These are phyloP conservation scores for Dalbergia cultrata DNA, from an alignment of 306 rosid species.

Conservation along the genomic window DNA sequence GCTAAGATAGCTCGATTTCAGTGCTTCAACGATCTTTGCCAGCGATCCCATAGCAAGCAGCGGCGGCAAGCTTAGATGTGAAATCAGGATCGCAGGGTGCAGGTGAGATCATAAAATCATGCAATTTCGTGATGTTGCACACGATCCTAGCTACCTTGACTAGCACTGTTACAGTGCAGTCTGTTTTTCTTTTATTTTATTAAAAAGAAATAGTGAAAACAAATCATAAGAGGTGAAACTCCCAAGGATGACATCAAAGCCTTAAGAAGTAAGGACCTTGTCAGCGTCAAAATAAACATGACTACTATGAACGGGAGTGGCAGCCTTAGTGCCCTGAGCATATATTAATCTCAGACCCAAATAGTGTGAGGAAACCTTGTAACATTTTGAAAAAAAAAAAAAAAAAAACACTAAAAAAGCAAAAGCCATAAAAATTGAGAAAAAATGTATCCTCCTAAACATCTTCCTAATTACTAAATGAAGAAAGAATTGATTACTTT, in stretches of 20 bases:
- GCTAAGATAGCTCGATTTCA: too few relatives aligned
- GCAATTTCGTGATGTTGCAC: too few relatives aligned
- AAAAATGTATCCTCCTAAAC: too few relatives aligned
- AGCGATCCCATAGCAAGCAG: too few relatives aligned
- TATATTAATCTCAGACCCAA: slow-evolving; percentile 10
- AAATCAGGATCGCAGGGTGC: too few relatives aligned
- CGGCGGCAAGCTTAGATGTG: too few relatives aligned
- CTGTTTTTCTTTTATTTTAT: background rate
- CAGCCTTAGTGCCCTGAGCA: background rate
- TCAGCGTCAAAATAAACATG: slow-evolving; percentile 16
- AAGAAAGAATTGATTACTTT: too few relatives aligned
- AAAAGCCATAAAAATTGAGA: background rate
- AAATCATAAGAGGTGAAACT: slow-evolving; percentile 2
- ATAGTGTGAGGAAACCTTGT: background rate
- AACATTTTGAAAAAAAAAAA: background rate
- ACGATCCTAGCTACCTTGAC: background rate
- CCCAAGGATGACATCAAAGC: slow-evolving; percentile 14
- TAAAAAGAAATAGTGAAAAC: background rate
- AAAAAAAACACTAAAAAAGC: background rate
- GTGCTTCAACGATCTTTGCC: too few relatives aligned
- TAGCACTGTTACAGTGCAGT: background rate
- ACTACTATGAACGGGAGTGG: slow-evolving; percentile 2
- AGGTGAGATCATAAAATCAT: too few relatives aligned
- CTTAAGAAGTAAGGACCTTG: slow-evolving; percentile 16
- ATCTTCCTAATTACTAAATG: too few relatives aligned